phyloP scores from a whole-genome alignment of 441 rosid genomes.

The Hypseocharis bilobata region DNA sequence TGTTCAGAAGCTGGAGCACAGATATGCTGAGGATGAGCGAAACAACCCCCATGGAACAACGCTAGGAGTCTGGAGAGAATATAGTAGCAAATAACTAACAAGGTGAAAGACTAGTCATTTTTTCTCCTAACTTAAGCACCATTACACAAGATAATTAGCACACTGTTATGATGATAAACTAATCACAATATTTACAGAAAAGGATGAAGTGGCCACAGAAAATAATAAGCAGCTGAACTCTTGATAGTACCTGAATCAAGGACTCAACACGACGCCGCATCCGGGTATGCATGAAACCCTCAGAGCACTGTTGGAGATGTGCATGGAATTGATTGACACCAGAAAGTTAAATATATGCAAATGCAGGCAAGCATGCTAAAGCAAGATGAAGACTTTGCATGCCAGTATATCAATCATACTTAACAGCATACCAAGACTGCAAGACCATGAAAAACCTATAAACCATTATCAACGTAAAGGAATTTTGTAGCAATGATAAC shows the following conservation, averaged over 20 bases:
- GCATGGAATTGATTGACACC: slow-evolving; percentile 14
- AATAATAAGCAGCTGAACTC: neutral
- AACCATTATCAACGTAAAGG: no score
- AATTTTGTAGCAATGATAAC: no score
- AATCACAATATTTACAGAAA: slow-evolving; percentile 2
- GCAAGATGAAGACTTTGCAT: neutral
- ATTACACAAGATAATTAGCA: neutral
- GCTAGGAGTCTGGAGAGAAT: no score
- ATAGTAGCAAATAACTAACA: no score
- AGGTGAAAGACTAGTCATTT: no score
- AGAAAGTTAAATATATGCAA: slow-evolving; percentile 12
- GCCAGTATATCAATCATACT: neutral
- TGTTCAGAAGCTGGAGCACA: no score
- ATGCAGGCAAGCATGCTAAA: slow-evolving; percentile 7
- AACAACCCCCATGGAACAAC: no score
- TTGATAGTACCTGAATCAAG: slow-evolving; percentile 56
- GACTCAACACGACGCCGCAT: slow-evolving; percentile 91
- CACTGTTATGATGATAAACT: neutral
- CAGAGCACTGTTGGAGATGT: slow-evolving; percentile 49
- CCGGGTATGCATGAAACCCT: slow-evolving; percentile 90
- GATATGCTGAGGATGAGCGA: no score
- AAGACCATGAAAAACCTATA: no score
- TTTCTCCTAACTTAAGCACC: neutral
- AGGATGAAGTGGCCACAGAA: neutral
- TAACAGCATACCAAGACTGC: neutral